Base-by-base conservation (phyloP, 2,329 filamentous ascomycete genomes). In the Xylariaceae sp. region DNA sequence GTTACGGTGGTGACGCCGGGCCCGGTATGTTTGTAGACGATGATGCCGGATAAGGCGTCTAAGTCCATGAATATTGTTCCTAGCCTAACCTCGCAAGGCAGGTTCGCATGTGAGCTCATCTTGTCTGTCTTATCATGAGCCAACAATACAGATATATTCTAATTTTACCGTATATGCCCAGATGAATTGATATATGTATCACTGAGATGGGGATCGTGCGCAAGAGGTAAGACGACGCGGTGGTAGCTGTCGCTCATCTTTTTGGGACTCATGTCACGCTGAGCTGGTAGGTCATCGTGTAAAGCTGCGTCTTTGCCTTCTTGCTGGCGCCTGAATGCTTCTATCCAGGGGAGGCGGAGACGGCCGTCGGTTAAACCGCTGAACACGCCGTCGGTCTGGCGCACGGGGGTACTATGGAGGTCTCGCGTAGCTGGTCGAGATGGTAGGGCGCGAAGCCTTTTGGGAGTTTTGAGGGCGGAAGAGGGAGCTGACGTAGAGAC, bases 1-100 rank as follows among this genome's bases (percentile, higher is more conserved):
- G 76, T 79, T 19, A 79, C 76, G 1, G 72, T 75, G 0, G 75
- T 78, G 11, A 76, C 64, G 77, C 78, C 52, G 73, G 85, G 49
- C 71, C 88, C 65, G 74, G 80, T 71, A 76, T 84, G 73, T 59
- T 86, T 88, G 70, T 90, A 86, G 19, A 88, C 87, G 53, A 91
- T 81, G 46, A 91, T 81, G 7, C 88, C 88, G 0, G 87, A 87
- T 6, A 91, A 72, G 0, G 88, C 88, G 70, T 91, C 88, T 1
- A 91, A 77, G 59, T 91, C 88, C 86, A 91, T 91, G 58, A 91
- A 82, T 12, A 91, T 73, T 0, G 87, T 84, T 0, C 88, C 88
- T 6, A 91, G 76, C 51, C 84, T 80, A 57, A 19, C 19, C 27
- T 30, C 6, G 9, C 8, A 34, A 27, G 7, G 50, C 30, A 53